These are phyloP conservation scores for Physcomitrellopsis africana DNA, from an alignment of 225 moss, liverwort and hornwort genomes.

Conservation along the genomic window DNA sequence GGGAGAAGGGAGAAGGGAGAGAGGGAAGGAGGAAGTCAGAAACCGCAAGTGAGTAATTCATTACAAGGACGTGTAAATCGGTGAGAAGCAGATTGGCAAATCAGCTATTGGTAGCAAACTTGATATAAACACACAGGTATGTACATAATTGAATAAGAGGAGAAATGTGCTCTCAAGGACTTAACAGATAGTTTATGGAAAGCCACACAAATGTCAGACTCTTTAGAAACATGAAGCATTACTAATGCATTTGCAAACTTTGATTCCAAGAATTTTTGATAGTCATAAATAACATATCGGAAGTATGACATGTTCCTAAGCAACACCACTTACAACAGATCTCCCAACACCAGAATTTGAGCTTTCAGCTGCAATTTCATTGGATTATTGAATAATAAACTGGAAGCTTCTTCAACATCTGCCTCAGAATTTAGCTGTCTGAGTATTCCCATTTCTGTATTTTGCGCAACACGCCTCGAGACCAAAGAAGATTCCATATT, in stretches of 20 bases:
- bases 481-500: constrained; percentile 38
- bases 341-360: constrained; percentile 66
- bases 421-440: constrained; percentile 26
- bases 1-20: too few relatives aligned
- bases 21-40: too few relatives aligned
- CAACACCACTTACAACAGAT: constrained; percentile 49
- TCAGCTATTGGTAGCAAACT: background rate
- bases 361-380: constrained; percentile 68
- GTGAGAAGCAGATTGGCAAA: constrained; percentile 3
- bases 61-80: constrained; percentile 8
- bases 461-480: constrained; percentile 24
- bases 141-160: constrained; percentile 7
- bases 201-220: background rate
- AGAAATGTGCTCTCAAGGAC: constrained; percentile 1
- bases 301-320: background rate
- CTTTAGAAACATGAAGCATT: background rate
- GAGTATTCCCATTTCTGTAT: constrained; percentile 32
- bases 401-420: constrained; percentile 28
- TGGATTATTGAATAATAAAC: constrained; percentile 43
- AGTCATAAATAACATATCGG: constrained; percentile 12
- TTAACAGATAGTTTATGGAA: background rate
- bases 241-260: background rate
- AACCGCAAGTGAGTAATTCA: constrained; percentile 21
- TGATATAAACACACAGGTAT: background rate
- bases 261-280: background rate